A percentile compares a stretch with the other conserved stretches of the same genome.
Evolutionary conservation across 805 yeast species (phyloP).

Genomic region (Blastobotrys americana): DNA sequence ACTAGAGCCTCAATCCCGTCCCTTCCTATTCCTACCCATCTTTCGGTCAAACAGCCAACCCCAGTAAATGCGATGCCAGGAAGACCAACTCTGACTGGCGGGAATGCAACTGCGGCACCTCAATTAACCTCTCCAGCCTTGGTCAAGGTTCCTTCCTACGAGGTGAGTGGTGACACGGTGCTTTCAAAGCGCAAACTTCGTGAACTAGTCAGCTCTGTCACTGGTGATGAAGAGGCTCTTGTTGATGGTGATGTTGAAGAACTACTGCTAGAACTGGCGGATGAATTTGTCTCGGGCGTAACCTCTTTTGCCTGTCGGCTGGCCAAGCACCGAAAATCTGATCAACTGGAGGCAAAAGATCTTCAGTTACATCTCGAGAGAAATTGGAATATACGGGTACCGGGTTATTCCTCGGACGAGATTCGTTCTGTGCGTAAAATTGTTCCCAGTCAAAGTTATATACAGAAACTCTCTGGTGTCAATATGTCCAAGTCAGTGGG

Average conservation of each 20-base stretch:
- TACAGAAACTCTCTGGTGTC: slow-evolving; percentile 35
- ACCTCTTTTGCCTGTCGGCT: slow-evolving; percentile 89
- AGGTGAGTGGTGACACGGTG: slow-evolving; percentile 60
- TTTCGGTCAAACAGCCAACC: slow-evolving; percentile 57
- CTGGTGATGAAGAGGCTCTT: slow-evolving; percentile 73
- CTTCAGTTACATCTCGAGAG: slow-evolving; percentile 85
- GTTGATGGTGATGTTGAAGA: slow-evolving; percentile 96
- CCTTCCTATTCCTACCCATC: slow-evolving; percentile 51
- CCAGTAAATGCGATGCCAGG: slow-evolving; percentile 60
- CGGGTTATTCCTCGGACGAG: slow-evolving; percentile 90
- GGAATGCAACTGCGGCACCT: slow-evolving; percentile 66
- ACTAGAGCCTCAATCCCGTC: slow-evolving; percentile 22
- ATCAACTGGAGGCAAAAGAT: slow-evolving; percentile 79
- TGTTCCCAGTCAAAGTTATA: slow-evolving; percentile 34
- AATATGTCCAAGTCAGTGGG: slow-evolving; percentile 25
- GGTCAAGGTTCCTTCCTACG: slow-evolving; percentile 71
- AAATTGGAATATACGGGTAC: slow-evolving; percentile 91
- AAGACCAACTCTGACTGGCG: slow-evolving; percentile 80
- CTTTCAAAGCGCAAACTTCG: slow-evolving; percentile 82
- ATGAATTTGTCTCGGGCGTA: slow-evolving; percentile 86
- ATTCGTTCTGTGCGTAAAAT: slow-evolving; percentile 47
- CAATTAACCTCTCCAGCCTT: slow-evolving; percentile 70
- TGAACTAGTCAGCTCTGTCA: slow-evolving; percentile 70
- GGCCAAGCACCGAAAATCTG: slow-evolving; percentile 90
- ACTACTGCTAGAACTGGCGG: slow-evolving; percentile 82